Percentiles rank a stretch among this genome's conserved stretches.
Conservation (phyloP, 1,139 yeast species). For the Yamadazyma dushanensis region DNA sequence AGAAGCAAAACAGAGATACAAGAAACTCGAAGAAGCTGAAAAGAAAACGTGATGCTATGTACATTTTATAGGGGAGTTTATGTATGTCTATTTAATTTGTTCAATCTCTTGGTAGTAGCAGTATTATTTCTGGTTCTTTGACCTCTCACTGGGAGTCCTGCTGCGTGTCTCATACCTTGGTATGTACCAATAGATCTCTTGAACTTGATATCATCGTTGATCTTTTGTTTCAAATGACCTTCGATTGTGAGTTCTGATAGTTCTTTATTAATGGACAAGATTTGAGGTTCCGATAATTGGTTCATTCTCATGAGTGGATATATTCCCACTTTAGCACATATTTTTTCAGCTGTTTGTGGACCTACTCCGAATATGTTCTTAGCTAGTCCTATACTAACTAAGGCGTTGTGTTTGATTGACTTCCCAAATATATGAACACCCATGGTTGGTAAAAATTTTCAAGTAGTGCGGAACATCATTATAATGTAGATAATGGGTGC, state of each 20-base stretch:
- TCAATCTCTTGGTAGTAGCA: constrained; percentile 82
- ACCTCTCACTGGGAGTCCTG: constrained; percentile 90
- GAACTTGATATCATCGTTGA: constrained; percentile 75
- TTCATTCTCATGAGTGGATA: constrained; percentile 95
- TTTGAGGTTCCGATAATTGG: constrained; percentile 84
- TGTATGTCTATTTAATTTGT: constrained; percentile 62
- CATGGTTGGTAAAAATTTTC: constrained; percentile 35
- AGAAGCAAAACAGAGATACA: constrained; percentile 40
- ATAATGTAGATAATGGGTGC: not conserved
- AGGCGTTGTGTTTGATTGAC: constrained; percentile 56
- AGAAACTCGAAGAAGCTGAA: constrained; percentile 10
- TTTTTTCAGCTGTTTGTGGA: constrained; percentile 62
- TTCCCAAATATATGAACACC: constrained; percentile 77
- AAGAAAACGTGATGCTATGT: constrained; percentile 2
- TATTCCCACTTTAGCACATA: constrained; percentile 86
- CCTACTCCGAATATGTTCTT: constrained; percentile 88
- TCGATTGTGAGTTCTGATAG: constrained; percentile 81
- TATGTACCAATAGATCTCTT: constrained; percentile 84
- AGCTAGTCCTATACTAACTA: constrained; percentile 66
- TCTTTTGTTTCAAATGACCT: constrained; percentile 76
- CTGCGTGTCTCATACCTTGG: constrained; percentile 86
- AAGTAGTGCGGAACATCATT: constrained; percentile 1
- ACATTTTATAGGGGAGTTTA: constrained; percentile 8
- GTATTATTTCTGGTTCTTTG: constrained; percentile 93
- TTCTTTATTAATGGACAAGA: constrained; percentile 84